Conservation (phyloP, 805 yeast genomes). For the Candida vartiovaarae region DNA sequence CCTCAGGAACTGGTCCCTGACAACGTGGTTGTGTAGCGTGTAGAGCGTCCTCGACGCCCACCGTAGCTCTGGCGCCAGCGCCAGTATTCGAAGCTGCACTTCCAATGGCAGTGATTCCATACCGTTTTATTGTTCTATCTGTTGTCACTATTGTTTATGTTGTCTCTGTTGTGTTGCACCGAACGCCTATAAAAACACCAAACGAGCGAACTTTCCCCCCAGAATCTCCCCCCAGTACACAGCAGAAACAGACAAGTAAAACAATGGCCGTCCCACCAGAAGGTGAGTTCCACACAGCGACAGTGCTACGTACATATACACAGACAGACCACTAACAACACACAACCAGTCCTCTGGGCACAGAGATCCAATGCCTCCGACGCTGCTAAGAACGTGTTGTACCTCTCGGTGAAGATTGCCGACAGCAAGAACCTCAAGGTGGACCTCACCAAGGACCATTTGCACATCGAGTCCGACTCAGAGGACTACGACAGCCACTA, state of each 20-base stretch:
- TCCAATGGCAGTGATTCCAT: slow-evolving; percentile 33
- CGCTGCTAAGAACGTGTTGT: slow-evolving; percentile 65
- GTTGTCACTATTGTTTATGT: neutral
- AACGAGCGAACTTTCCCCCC: too few relatives aligned
- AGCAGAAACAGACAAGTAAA: slow-evolving; percentile 9
- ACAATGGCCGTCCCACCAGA: slow-evolving; percentile 18
- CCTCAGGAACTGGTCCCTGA: slow-evolving; percentile 31
- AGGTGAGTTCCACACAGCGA: slow-evolving; percentile 3
- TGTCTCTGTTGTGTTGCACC: neutral
- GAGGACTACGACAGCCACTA: slow-evolving; percentile 42
- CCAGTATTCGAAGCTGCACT: slow-evolving; percentile 32
- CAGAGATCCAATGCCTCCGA: slow-evolving; percentile 84
- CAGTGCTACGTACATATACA: neutral
- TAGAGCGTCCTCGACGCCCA: slow-evolving; percentile 38
- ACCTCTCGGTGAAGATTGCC: slow-evolving; percentile 63
- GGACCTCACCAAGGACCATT: slow-evolving; percentile 46
- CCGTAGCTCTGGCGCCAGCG: slow-evolving; percentile 27
- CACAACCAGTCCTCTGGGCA: slow-evolving; percentile 70
- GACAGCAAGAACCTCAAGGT: slow-evolving; percentile 62
- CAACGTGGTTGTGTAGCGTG: slow-evolving; percentile 42
- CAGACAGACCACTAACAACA: neutral
- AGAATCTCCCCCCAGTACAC: neutral
- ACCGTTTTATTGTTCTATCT: neutral
- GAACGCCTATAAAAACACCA: neutral
- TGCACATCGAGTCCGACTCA: slow-evolving; percentile 48